Percentiles rank a stretch among this genome's conserved stretches.
phyloP scores from a whole-genome alignment of 768 basidiomycete genomes.

The Leccinum broughii region DNA sequence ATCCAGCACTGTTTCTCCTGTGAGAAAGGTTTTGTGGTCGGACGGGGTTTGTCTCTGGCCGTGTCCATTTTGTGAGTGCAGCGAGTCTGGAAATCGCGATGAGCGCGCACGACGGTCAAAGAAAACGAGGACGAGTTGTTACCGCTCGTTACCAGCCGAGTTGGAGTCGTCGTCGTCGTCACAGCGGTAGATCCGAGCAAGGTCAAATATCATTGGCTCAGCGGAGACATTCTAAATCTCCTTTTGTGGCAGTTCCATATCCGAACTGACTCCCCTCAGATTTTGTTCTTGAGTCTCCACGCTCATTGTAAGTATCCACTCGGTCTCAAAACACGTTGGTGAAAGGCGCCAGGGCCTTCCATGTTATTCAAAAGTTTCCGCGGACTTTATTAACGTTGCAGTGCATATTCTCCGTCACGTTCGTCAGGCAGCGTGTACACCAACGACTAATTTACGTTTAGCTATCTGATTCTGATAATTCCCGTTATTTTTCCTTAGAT shows the following conservation, averaged over 20 bases:
- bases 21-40: constrained; percentile 4
- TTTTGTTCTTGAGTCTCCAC: not conserved
- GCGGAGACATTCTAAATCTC: not conserved
- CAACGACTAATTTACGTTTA: constrained; percentile 30
- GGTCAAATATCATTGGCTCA: constrained; percentile 7
- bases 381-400: not conserved
- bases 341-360: not conserved
- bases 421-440: constrained; percentile 18
- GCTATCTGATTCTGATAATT: constrained; percentile 14
- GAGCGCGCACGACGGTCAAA: not conserved
- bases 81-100: not conserved
- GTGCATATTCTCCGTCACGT: not conserved
- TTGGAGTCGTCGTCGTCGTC: not conserved
- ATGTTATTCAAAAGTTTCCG: not conserved
- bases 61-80: constrained; percentile 14
- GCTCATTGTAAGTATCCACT: constrained; percentile 3
- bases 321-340: constrained; percentile 1
- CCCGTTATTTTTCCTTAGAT: constrained; percentile 11
- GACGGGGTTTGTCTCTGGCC: constrained; percentile 11
- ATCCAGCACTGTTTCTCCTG: constrained; percentile 79
- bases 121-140: not conserved
- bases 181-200: constrained; percentile 13
- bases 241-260: not conserved
- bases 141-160: constrained; percentile 4
- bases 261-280: not conserved